Base-by-base conservation (phyloP, 345 rosid species). In the Gossypium bickii region DNA sequence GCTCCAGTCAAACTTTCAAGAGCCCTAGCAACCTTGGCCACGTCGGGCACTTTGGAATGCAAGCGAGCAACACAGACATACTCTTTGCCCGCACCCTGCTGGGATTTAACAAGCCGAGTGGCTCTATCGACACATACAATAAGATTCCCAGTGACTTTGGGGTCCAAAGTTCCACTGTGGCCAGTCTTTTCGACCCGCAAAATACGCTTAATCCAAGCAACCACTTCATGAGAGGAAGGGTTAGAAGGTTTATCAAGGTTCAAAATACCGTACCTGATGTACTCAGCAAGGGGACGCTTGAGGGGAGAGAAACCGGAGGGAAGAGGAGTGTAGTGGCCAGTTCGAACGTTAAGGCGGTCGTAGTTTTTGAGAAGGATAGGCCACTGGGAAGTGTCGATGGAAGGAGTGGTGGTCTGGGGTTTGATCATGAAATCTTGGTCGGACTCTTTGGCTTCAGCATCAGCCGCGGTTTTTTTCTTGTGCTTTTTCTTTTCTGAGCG, bases 11-110 rank as follows among this genome's bases (percentile, higher is more conserved):
- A 86, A 0, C 92, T 84, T 57, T 94, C 97, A 9, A 94, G 88
- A 5, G 98, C 98, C 57, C 98, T 86, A 64, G 91, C 92, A 0
- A 94, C 97, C 74, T 89, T 92, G 6, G 93, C 93, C 0, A 88
- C 93, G 59, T 94, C 98, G 8, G 92, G 83, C 41, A 94, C 97
- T 66, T 86, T 89, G n/a, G 89, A 85, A 79, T 94, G 97, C 81
- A 94, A 85, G 7, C 98, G 81, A 25, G 97, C 97, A n/a, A 94
- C 80, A 63, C 98, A 94, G 25, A 94, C 98, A 45, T 94, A 92
- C 87, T 92, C 98, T 79, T 94, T 94, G 8, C 98, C 98, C 0
- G 97, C 98, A 15, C 98, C 98, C 77, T 94, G 98, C 75, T 94
- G 98, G 9, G 98, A 94, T 77, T 94, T 94, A 72, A 94, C 98